Evolutionary conservation across 192 early-diverging fungal genomes (phyloP), one percentile per base, ranked within the genome.

Genomic region (Rhizophagus clarus): DNA sequence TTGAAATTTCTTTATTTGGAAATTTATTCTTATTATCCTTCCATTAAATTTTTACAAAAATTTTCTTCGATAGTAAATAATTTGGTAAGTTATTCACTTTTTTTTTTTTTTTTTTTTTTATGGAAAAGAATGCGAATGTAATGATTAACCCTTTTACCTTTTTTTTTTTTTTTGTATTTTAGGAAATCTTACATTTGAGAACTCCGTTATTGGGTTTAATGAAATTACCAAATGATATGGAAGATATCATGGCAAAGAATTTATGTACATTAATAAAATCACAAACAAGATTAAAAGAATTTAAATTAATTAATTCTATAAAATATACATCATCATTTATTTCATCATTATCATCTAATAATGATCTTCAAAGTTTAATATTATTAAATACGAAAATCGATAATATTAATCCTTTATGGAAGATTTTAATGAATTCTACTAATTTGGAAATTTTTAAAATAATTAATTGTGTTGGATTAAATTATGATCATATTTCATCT

Each of bases 1-100:
- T 66, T 66, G 17, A 66, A 31, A 31, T 7, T 9, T 66, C 24
- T 66, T 31, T 11, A 66, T 31, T 14, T 66, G 14, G 64, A 66
- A 26, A 31, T 28, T 15, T 28, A 66, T 66, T 66, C 64, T 66
- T 12, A 66, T 31, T 66, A 66, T 66, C 64, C 64, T 32, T 66
- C 64, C 12, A 28, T 11, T 11, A 31, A 31, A 31, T 66, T 66
- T 29, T 31, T 66, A 1, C 29, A 26, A 29, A 28, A 66, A 31
- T 66, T 66, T 31, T 66, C 64, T 28, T 31, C 3, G 17, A 66
- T 66, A 0, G 64, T 66, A 5, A 14, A 15, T 66, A 66, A 66
- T 66, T 28, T 66, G 26, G 64, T 66, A 66, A 66, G 64, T 66
- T 5, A 66, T 66, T 31, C 32, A 17, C 32, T 26, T 66, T 31